Base-by-base conservation (phyloP, 352 stramenopile genomes). In the Globisporangium megalacanthum region DNA sequence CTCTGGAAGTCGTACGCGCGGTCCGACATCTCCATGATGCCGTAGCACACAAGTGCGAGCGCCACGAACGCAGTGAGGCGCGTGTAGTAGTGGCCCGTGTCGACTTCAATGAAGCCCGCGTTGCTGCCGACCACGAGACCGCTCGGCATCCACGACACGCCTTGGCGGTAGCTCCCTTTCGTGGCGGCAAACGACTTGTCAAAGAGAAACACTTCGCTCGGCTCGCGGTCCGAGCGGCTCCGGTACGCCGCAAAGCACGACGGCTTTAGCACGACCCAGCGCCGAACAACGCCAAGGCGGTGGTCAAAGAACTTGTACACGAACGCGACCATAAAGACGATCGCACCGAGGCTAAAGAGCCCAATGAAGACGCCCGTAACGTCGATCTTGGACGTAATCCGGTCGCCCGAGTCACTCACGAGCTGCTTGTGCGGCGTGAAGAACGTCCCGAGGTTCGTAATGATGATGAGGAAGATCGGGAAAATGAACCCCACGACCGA, bases 241-340 rank as follows among this genome's bases (percentile, higher is more conserved):
- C 82, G 69, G 61, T 91, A 95, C 19, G 81, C 81, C 15, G 85
- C 85, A 66, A 95, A 89, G 57, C 85, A 93, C 35, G 79, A 89
- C 36, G 85, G 84, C 60, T 95, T 95, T 39, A 95, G 70, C 54
- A 93, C 85, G 33, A 90, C 83, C 85, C 85, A 95, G n/a, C 83
- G 69, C 5, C 85, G 85, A 25, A 95, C 80, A 15, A 90, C 85
- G 65, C 83, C 83, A 52, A 95, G 75, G 35, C 85, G 83, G 49
- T 91, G 83, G 55, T 94, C 74, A 49, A 94, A 94, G 54, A 92
- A 94, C 68, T 90, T 91, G 75, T 94, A 94, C 46, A 94, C 77
- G 47, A 94, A 94, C 4, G 55, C 83, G 17, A 83, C 69, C 35
- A 83, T 70, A 56, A 86, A 94, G 11, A 88, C 58, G 45, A 92